These are phyloP conservation scores for Kurtzmaniella quercitrusa DNA, from an alignment of 1,139 yeast species.

Conservation along the genomic window DNA sequence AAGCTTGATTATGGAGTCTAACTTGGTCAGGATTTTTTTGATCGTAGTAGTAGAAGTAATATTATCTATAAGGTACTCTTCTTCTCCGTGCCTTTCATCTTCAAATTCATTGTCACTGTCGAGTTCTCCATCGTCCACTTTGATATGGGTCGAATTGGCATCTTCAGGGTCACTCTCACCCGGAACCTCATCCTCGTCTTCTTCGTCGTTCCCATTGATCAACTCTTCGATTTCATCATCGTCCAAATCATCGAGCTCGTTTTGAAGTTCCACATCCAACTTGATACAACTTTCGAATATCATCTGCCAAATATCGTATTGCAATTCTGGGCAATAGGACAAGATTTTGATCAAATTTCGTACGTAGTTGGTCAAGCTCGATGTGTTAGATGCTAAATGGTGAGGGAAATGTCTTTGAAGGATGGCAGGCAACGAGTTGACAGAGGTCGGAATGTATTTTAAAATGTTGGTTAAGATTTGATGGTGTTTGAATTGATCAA, in stretches of 20 bases:
- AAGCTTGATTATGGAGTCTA: conserved; percentile 61
- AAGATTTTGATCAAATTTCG: conserved; percentile 56
- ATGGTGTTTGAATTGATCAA: conserved; percentile 49
- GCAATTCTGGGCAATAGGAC: conserved; percentile 70
- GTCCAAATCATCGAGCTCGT: conserved; percentile 73
- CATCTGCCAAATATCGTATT: conserved; percentile 72
- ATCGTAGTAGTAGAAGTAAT: conserved; percentile 49
- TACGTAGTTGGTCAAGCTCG: conserved; percentile 58
- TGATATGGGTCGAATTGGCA: conserved; percentile 11
- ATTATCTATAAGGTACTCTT: conserved; percentile 34
- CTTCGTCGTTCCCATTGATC: conserved; percentile 50
- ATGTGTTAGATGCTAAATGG: conserved; percentile 56
- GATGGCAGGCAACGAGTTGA: conserved; percentile 57
- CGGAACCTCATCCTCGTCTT: conserved; percentile 23
- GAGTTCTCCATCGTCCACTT: conserved; percentile 11
- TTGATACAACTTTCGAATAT: conserved; percentile 77
- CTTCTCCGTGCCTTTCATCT: conserved; percentile 31
- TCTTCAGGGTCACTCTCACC: conserved; percentile 22
- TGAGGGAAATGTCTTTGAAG: conserved; percentile 71
- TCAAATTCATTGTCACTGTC: conserved; percentile 17
- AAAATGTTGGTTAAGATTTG: conserved; percentile 58
- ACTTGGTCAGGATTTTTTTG: conserved; percentile 55
- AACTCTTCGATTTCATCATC: conserved; percentile 73
- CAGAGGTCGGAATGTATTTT: conserved; percentile 75
- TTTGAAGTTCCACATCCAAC: conserved; percentile 90